phyloP scores from a whole-genome alignment of 352 stramenopile genomes.

The Poterioochromonas sp. region DNA sequence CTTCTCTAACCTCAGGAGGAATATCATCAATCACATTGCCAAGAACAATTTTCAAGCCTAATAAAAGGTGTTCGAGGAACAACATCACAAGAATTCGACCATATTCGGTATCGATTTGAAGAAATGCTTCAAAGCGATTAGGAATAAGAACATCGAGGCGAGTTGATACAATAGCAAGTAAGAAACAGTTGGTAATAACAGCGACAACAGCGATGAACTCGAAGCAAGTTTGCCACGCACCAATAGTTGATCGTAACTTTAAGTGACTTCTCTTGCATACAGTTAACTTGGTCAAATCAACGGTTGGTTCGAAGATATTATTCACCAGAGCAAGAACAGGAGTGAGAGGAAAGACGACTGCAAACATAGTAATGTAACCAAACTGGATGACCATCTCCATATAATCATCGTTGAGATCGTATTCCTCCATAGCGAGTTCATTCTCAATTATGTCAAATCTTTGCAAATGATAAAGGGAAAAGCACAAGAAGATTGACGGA shows the following conservation, averaged over 20 bases:
- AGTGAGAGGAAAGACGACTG: conserved; percentile 70
- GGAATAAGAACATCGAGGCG: not conserved
- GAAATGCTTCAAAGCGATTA: not conserved
- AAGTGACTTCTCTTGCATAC: conserved; percentile 36
- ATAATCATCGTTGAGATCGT: conserved; percentile 43
- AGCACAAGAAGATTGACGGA: no score
- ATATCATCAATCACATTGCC: conserved; percentile 41
- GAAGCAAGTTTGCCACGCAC: conserved; percentile 64
- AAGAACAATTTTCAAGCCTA: conserved; percentile 37
- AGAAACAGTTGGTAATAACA: conserved; percentile 75
- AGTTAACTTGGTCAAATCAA: conserved; percentile 38
- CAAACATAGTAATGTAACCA: conserved; percentile 76
- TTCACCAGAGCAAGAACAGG: conserved; percentile 68
- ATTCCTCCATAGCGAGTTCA: conserved; percentile 30
- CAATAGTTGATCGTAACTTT: conserved; percentile 38
- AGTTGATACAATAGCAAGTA: conserved; percentile 50
- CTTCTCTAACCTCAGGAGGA: conserved; percentile 36
- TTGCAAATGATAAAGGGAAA: no score
- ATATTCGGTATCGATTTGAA: not conserved
- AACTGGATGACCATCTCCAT: conserved; percentile 46
- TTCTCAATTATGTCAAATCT: no score
- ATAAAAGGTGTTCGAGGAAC: conserved; percentile 40
- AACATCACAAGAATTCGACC: conserved; percentile 39
- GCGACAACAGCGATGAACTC: conserved; percentile 71
- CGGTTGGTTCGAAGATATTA: conserved; percentile 68